A percentile compares a stretch with the other conserved stretches of the same genome.
Evolutionary conservation across 306 rosid genomes (phyloP).

Genomic region (Ormosia semicastrata): DNA sequence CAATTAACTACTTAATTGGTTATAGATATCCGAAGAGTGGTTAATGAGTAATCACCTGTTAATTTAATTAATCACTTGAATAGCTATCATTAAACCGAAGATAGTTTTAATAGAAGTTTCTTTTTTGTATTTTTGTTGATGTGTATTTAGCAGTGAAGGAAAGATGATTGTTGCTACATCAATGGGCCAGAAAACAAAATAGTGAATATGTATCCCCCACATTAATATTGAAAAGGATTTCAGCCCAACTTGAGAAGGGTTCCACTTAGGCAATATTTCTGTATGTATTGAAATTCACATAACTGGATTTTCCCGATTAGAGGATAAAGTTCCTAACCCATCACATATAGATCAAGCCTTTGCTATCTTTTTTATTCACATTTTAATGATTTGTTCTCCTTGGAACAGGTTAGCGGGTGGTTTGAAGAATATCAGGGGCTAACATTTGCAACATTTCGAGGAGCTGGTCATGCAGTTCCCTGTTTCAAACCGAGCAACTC

Average conservation of each 20-base stretch:
- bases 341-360: neutral
- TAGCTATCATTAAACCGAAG: neutral
- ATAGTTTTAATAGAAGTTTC: neutral
- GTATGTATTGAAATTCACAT: neutral
- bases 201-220: neutral
- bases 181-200: neutral
- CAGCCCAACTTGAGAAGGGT: neutral
- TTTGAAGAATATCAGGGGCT: slow-evolving; percentile 80
- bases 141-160: neutral
- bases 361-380: neutral
- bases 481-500: slow-evolving; percentile 86
- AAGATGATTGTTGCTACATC: neutral
- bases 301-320: neutral
- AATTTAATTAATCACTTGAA: neutral
- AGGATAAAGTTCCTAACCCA: neutral
- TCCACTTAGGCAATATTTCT: neutral
- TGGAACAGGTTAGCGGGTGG: slow-evolving; percentile 87
- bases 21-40: neutral
- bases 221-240: neutral
- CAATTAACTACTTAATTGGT: neutral
- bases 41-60: neutral
- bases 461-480: slow-evolving; percentile 94
- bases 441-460: slow-evolving; percentile 85
- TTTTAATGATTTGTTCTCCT: neutral
- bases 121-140: too few species aligned